These are phyloP conservation scores for Flaveria floridana DNA, from an alignment of 140 eudicot genomes.

Conservation along the genomic window DNA sequence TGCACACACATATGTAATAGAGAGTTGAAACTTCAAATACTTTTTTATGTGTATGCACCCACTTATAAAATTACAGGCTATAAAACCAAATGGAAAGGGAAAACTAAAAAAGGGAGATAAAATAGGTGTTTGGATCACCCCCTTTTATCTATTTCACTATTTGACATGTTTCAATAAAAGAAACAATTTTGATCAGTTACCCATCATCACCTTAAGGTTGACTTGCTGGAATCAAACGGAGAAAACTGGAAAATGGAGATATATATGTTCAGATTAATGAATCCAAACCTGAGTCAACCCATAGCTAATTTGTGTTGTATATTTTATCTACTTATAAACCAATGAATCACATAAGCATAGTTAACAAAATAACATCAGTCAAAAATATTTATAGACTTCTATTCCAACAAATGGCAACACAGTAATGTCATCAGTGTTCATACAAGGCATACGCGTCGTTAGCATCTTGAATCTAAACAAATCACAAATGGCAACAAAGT, in stretches of 20 bases:
- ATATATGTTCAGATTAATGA: not conserved
- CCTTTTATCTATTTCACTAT: not conserved
- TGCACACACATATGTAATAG: not conserved
- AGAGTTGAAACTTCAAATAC: not conserved
- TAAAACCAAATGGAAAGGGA: too few species aligned
- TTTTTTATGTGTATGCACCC: not conserved
- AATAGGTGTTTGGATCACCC: not conserved
- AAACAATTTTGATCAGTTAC: not conserved
- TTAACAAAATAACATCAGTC: not conserved
- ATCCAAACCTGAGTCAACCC: not conserved
- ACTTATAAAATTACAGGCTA: too few species aligned
- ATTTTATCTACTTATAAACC: not conserved
- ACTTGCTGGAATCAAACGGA: not conserved
- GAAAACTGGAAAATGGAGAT: not conserved
- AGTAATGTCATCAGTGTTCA: not conserved
- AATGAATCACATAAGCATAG: conserved; percentile 12
- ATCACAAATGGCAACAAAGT: not conserved
- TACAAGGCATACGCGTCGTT: not conserved
- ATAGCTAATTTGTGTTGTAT: not conserved
- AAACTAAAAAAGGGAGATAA: too few species aligned
- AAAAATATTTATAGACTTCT: not conserved
- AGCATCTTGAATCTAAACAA: not conserved
- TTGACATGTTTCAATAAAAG: not conserved
- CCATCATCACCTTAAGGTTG: not conserved
- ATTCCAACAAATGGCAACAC: not conserved